Evolutionary conservation across 2,329 filamentous ascomycete genomes (phyloP).

Genomic region (Fusarium pininemorale): DNA sequence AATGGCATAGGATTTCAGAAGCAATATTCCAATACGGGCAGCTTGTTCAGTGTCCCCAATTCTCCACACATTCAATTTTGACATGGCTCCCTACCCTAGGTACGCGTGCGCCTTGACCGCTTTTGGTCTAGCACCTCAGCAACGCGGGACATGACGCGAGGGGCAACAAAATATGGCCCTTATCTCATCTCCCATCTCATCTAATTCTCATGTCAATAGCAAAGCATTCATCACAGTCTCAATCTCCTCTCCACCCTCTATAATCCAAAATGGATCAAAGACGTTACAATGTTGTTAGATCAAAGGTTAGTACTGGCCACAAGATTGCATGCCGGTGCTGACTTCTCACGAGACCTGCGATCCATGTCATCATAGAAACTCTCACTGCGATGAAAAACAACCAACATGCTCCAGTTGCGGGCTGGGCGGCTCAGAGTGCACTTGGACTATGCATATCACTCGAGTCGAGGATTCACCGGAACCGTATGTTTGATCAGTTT

Average conservation of each 20-base stretch:
- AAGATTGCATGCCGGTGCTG: not conserved
- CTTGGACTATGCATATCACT: rapidly evolving
- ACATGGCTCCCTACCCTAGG: not conserved
- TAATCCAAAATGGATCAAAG: not conserved
- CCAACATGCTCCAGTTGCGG: constrained; percentile 2
- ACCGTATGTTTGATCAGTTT: not conserved
- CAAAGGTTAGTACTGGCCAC: not conserved
- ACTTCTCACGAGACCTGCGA: constrained; percentile 1
- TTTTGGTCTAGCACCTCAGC: not conserved
- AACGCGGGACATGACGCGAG: not conserved
- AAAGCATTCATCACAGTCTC: not conserved
- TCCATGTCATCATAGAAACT: constrained; percentile 2
- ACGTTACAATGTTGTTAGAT: rapidly evolving
- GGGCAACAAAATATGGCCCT: not conserved
- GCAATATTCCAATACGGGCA: too few relatives aligned
- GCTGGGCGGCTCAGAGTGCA: not conserved
- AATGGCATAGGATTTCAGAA: too few relatives aligned
- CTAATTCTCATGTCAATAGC: not conserved
- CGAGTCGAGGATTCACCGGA: not conserved
- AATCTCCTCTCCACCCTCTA: not conserved
- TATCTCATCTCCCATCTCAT: not conserved
- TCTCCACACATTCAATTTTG: too few relatives aligned
- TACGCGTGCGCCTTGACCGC: not conserved
- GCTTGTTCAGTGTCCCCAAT: too few relatives aligned
- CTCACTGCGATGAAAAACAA: constrained; percentile 9